Evolutionary conservation across 2,329 filamentous ascomycete species (phyloP), one percentile per base, ranked within the genome.

Genomic region (Colletotrichum musicola): DNA sequence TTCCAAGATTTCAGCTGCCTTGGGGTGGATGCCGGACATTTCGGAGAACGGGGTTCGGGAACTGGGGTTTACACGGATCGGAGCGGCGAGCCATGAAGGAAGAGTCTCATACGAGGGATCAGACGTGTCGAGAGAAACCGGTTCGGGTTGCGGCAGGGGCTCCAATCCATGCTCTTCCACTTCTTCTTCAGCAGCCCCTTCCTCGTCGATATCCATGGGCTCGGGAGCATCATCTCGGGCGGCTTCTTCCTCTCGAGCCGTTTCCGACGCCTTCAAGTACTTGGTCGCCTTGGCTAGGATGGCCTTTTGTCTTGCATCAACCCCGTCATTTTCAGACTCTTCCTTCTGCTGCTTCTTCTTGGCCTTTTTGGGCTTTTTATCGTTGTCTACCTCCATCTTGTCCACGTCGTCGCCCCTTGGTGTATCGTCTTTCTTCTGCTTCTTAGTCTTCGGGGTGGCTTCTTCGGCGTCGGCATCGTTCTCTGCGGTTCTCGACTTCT

Each of bases 111-210:
- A 94, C n/a, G 87, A 86, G 2, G 91, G 89, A 61, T 86, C 85
- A 58, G 87, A 85, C 1, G 83, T 82, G 35, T 86, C 81, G 53
- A 90, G 86, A 1, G 85, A 81, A 1, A 89, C 84, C 0, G 87
- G 88, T 38, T 87, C 86, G 13, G 93, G 94, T 73, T 97, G 94
- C 7, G 94, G 94, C 20, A 97, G 83, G 6, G 94, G 94, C 64
- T 92, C 89, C 1, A 98, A 84, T 22, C 93, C 93, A 77, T 94
- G 90, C 3, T 90, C 77, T 74, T 88, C 85, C 13, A 73, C 73
- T 22, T 25, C 22, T 25, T 76, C 71, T 47, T 81, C 78, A 16
- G 75, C 73, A 4, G 74, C 72, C 16, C 73, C 71, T n/a, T 53
- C 77, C 0, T 57, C 63, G 20, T 76, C 74, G 3, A 69, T 72